Base-by-base conservation (phyloP, 805 yeast species). In the Sugiyamaella smithiae region DNA sequence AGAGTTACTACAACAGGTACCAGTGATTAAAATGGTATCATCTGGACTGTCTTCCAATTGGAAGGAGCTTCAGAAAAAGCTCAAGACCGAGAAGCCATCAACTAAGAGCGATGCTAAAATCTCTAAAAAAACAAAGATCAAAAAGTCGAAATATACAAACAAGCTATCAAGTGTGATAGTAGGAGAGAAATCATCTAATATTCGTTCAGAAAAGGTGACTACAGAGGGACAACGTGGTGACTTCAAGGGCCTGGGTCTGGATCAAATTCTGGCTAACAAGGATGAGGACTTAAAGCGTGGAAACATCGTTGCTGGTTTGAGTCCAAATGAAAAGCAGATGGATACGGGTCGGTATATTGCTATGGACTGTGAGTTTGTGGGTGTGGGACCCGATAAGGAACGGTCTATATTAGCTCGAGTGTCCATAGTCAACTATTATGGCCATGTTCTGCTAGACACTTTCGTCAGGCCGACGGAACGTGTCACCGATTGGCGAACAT, bases 351-450 rank as follows among this genome's bases (percentile, higher is more conserved):
- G 77, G 58, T 89, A 77, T 57, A 51, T 89, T 1, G 88, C 96
- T 1, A 78, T 90, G 52, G 98, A 90, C 67, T 89, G 97, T 70
- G 98, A 90, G 59, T 89, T 90, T 71, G 97, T 90, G 1, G 97
- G 97, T 8, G 83, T 85, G 1, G 97, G 96, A 0, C 78, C 76
- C 4, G 82, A 81, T 7, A 95, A 95, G 4, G 51, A 63, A 7
- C 59, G 60, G 31, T 81, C 88, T 4, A 91, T 82, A 1, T 70
- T 90, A 12, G 97, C 96, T 0, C 74, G 97, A 56, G 93, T 89
- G 0, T 88, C 97, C 0, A 70, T 90, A 9, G 97, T 90, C 2
- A 88, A 90, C 62, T 88, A 74, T 63, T 83, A 78, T 60, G 97
- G 97, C 0, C 77, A 78, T 54, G 73, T 79, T 0, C 61, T 90